Conservation (phyloP, 768 basidiomycete genomes). For the Termitomyces sp. region DNA sequence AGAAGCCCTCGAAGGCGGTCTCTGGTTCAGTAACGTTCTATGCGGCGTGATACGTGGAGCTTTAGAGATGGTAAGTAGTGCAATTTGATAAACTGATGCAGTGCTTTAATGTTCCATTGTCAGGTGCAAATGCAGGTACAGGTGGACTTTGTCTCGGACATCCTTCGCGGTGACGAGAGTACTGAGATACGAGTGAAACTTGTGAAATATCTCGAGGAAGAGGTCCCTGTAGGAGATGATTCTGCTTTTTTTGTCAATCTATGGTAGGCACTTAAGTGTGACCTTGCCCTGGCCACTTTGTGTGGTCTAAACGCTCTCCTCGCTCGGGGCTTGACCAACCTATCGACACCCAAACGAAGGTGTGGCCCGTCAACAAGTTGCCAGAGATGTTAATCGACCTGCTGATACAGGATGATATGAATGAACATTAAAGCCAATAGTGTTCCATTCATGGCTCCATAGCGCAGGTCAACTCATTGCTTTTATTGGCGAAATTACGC, state of each 20-base stretch:
- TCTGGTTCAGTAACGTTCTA: constrained; percentile 96
- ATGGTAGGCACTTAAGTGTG: neutral
- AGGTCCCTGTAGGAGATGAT: constrained; percentile 91
- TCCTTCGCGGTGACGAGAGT: constrained; percentile 87
- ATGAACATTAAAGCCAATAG: neutral
- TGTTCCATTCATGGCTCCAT: neutral
- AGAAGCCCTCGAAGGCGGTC: constrained; percentile 85
- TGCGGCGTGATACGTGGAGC: constrained; percentile 93
- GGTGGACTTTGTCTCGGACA: constrained; percentile 84
- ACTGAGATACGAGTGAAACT: constrained; percentile 92
- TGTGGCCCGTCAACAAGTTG: neutral
- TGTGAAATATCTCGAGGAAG: constrained; percentile 92
- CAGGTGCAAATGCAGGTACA: constrained; percentile 97
- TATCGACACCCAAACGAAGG: neutral
- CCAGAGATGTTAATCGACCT: neutral
- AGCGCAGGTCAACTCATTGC: neutral
- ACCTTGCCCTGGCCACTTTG: neutral
- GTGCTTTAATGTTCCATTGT: constrained; percentile 1
- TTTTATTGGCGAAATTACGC: neutral
- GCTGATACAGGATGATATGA: constrained; percentile 1
- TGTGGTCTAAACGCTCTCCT: neutral
- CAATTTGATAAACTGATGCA: neutral
- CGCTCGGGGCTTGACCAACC: neutral
- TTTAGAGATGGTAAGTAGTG: constrained; percentile 83
- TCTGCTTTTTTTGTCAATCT: constrained; percentile 30